These are phyloP conservation scores for Carpinus viminea DNA, from an alignment of 306 rosid species.

Conservation along the genomic window DNA sequence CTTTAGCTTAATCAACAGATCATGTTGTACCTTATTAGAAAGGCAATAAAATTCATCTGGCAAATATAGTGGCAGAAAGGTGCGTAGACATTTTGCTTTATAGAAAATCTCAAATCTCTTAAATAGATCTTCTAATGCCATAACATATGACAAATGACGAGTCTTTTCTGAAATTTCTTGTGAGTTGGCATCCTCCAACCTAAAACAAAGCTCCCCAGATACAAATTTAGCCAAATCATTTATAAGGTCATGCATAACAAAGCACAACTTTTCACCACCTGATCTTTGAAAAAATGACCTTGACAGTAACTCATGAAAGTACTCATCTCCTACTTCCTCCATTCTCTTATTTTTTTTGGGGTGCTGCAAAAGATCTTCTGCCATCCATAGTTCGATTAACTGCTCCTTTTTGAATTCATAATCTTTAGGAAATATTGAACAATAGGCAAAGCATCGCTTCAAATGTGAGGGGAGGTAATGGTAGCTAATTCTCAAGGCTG, in stretches of 20 bases:
- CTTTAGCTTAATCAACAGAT: conserved; percentile 1
- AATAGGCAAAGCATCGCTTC: conserved; percentile 41
- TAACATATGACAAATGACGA: conserved; percentile 14
- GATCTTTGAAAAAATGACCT: conserved; percentile 33
- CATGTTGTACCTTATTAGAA: not conserved
- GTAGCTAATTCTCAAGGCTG: conserved; percentile 34
- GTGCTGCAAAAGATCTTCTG: conserved; percentile 30
- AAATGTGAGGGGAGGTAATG: conserved; percentile 29
- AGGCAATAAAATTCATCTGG: conserved; percentile 17
- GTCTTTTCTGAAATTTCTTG: conserved; percentile 14
- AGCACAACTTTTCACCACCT: not conserved
- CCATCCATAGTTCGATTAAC: conserved; percentile 26
- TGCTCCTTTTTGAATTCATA: conserved; percentile 13
- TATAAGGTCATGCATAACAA: conserved; percentile 37
- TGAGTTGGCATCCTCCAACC: conserved; percentile 20
- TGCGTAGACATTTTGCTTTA: conserved; percentile 2
- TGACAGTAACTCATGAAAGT: conserved; percentile 27
- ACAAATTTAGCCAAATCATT: conserved; percentile 37
- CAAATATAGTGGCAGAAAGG: conserved; percentile 4
- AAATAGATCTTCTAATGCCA: conserved; percentile 9
- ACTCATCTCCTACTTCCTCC: conserved; percentile 31
- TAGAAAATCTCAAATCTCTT: conserved; percentile 2
- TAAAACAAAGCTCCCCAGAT: conserved; percentile 24
- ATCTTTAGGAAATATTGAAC: conserved; percentile 34
- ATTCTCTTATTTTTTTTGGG: conserved; percentile 14